Conservation (phyloP, 2,329 filamentous ascomycete genomes). For the Fusarium kyushuense region DNA sequence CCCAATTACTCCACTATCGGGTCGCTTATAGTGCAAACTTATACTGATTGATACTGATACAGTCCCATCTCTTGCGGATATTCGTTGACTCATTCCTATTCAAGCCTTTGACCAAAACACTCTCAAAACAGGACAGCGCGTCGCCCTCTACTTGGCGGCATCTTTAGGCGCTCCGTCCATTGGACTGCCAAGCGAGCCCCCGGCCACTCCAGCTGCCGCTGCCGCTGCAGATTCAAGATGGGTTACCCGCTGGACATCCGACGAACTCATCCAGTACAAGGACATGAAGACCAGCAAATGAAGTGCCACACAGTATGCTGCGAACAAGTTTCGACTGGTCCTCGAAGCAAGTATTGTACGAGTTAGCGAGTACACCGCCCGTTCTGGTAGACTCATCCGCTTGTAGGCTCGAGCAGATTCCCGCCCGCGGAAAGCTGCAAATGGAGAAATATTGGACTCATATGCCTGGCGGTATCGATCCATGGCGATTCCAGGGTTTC, state of each 20-base stretch:
- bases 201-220: constrained; percentile 59
- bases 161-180: constrained; percentile 47
- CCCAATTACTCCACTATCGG: constrained; percentile 28
- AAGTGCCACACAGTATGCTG: constrained; percentile 87
- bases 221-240: constrained; percentile 64
- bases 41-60: constrained; percentile 35
- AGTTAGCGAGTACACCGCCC: constrained; percentile 90
- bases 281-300: constrained; percentile 89
- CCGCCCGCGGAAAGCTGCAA: constrained; percentile 93
- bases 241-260: constrained; percentile 73
- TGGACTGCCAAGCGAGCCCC: constrained; percentile 49
- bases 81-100: constrained; percentile 20
- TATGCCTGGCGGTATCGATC: constrained; percentile 93
- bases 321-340: constrained; percentile 93
- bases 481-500: constrained; percentile 73
- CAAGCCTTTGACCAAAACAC: constrained; percentile 27
- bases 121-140: constrained; percentile 23
- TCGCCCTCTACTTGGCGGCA: constrained; percentile 40
- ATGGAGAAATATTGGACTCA: constrained; percentile 94
- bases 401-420: constrained; percentile 92
- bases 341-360: constrained; percentile 90
- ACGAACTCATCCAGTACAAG: constrained; percentile 84
- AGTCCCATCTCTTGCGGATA: constrained; percentile 23
- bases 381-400: constrained; percentile 91
- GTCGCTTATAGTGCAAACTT: constrained; percentile 7